phyloP scores from a whole-genome alignment of 108 stramenopile species.

The Parietichytrium sp. region DNA sequence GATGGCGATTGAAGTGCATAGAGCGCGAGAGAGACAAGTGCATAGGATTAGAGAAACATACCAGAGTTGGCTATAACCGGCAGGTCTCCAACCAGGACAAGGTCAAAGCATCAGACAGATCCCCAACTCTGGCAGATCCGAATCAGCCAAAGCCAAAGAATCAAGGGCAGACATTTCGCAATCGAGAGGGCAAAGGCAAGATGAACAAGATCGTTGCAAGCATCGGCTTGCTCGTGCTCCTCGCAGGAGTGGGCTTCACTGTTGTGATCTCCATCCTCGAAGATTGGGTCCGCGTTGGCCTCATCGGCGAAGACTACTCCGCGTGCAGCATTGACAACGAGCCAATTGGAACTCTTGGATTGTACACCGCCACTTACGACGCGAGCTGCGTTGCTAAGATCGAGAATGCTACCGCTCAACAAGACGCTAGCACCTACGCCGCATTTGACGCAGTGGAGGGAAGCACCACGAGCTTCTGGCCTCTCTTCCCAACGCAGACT shows the following conservation, averaged over 20 bases:
- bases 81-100: too few relatives aligned
- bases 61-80: too few relatives aligned
- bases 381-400: not conserved
- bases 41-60: too few relatives aligned
- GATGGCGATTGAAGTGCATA: too few relatives aligned
- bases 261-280: not conserved
- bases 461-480: conserved; percentile 7
- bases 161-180: too few relatives aligned
- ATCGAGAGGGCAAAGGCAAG: not conserved
- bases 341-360: not conserved
- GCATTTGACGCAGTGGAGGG: not conserved
- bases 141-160: too few relatives aligned
- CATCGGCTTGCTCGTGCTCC: not conserved
- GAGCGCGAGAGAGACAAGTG: too few relatives aligned
- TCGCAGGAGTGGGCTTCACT: not conserved
- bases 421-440: not conserved
- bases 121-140: too few relatives aligned
- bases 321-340: too few relatives aligned
- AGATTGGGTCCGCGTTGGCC: not conserved
- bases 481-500: conserved; percentile 14
- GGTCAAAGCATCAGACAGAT: too few relatives aligned
- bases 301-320: not conserved
- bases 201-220: not conserved
- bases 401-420: not conserved
- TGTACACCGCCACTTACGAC: conserved; percentile 40